phyloP scores from a whole-genome alignment of 495 filamentous ascomycete genomes.

The Chaetomium cochliodes region DNA sequence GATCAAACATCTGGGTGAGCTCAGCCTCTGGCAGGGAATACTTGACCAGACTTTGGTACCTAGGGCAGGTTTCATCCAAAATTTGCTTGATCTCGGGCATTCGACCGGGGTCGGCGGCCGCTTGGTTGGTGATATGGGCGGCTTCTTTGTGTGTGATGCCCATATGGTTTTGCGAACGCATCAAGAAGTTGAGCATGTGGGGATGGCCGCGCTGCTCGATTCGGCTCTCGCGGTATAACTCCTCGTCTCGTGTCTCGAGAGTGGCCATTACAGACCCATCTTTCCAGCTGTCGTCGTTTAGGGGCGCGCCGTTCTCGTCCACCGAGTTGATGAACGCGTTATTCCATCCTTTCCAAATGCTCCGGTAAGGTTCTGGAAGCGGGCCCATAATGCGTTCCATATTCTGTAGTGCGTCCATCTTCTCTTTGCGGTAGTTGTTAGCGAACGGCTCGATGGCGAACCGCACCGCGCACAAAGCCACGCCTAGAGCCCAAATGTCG shows the following conservation, averaged over 20 bases:
- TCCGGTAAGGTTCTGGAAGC: slow-evolving; percentile 21
- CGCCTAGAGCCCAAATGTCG: slow-evolving; percentile 35
- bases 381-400: slow-evolving; percentile 26
- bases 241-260: neutral
- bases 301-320: neutral
- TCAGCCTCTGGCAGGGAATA: slow-evolving; percentile 22
- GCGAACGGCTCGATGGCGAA: neutral
- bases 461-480: slow-evolving; percentile 26
- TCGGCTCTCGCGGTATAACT: neutral
- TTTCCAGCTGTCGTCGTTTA: neutral
- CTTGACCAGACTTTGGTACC: slow-evolving; percentile 9
- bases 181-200: neutral
- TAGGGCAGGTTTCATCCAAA: too few species aligned
- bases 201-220: neutral
- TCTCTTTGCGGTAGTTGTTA: neutral
- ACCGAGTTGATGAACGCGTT: slow-evolving; percentile 7
- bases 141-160: neutral
- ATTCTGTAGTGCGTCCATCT: neutral
- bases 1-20: slow-evolving; percentile 24
- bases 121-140: neutral
- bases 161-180: neutral
- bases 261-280: slow-evolving; percentile 9
- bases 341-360: neutral
- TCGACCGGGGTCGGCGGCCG: slow-evolving; percentile 6
- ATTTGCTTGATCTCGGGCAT: neutral